phyloP scores from a whole-genome alignment of 257 asterid species.

The Solanum etuberosum region DNA sequence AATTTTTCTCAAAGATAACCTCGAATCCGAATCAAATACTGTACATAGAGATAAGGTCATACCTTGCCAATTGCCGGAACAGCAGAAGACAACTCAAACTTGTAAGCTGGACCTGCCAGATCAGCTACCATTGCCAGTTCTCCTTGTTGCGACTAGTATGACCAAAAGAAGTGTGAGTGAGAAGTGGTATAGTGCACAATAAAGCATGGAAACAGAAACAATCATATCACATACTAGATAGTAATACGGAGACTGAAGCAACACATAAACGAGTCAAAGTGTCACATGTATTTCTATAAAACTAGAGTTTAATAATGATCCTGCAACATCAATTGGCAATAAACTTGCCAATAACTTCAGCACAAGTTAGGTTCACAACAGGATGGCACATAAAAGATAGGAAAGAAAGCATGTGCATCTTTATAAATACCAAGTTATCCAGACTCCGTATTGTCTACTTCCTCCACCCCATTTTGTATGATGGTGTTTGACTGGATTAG shows the following conservation, averaged over 20 bases:
- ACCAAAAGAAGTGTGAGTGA: constrained; percentile 9
- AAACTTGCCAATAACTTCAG: not conserved
- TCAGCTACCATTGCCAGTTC: constrained; percentile 76
- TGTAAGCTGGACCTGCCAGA: constrained; percentile 65
- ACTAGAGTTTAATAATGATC: not conserved
- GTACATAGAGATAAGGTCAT: constrained; percentile 3
- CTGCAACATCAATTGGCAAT: not conserved
- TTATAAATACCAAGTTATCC: not conserved
- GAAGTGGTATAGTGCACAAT: not conserved
- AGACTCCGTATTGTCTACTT: not conserved
- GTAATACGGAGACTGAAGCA: not conserved
- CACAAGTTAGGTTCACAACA: not conserved
- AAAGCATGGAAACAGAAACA: not conserved
- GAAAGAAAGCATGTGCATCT: not conserved
- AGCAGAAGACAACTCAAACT: constrained; percentile 54
- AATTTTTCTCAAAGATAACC: not conserved
- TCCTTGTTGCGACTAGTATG: constrained; percentile 62
- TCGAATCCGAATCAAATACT: not conserved
- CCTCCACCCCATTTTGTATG: not conserved
- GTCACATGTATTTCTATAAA: not conserved
- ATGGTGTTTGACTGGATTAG: not conserved
- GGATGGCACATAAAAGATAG: not conserved
- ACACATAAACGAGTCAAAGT: not conserved
- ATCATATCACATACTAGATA: not conserved
- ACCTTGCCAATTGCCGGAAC: constrained; percentile 76